These are phyloP conservation scores for Lachancea lanzarotensis DNA, from an alignment of 805 yeast genomes.

Conservation along the genomic window DNA sequence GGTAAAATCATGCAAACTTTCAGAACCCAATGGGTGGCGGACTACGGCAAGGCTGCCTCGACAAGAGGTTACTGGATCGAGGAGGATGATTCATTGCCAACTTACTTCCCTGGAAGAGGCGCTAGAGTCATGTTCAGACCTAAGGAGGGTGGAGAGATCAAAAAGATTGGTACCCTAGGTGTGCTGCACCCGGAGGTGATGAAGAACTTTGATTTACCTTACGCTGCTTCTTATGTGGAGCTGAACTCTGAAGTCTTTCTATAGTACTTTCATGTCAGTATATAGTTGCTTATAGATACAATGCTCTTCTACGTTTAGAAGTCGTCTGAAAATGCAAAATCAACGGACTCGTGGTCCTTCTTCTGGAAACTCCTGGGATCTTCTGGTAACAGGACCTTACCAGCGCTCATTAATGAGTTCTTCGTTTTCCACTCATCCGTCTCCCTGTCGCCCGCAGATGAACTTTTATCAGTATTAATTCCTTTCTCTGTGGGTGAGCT, in stretches of 20 bases:
- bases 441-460: constrained; percentile 8
- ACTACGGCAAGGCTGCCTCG: constrained; percentile 37
- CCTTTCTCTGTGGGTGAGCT: background rate
- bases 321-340: constrained; percentile 29
- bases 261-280: constrained; percentile 25
- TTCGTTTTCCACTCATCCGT: constrained; percentile 2
- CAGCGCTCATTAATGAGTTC: constrained; percentile 28
- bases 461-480: background rate
- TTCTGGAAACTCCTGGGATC: constrained; percentile 17
- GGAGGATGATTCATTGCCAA: constrained; percentile 56
- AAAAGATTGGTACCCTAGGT: constrained; percentile 78
- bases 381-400: constrained; percentile 25
- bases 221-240: constrained; percentile 88
- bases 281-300: constrained; percentile 4
- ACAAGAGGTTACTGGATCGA: constrained; percentile 85
- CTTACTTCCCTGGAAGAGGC: constrained; percentile 96
- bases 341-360: constrained; percentile 14
- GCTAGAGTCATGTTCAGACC: constrained; percentile 77
- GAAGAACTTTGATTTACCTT: constrained; percentile 80
- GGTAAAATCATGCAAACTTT: constrained; percentile 95
- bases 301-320: constrained; percentile 9
- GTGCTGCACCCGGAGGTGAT: constrained; percentile 94
- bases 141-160: constrained; percentile 48
- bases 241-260: constrained; percentile 83
- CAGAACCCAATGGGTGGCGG: constrained; percentile 76